A percentile compares a stretch with the other conserved stretches of the same genome.
Evolutionary conservation across 208 protist genomes (phyloP).

Genomic region (Crithidia acanthocephali): DNA sequence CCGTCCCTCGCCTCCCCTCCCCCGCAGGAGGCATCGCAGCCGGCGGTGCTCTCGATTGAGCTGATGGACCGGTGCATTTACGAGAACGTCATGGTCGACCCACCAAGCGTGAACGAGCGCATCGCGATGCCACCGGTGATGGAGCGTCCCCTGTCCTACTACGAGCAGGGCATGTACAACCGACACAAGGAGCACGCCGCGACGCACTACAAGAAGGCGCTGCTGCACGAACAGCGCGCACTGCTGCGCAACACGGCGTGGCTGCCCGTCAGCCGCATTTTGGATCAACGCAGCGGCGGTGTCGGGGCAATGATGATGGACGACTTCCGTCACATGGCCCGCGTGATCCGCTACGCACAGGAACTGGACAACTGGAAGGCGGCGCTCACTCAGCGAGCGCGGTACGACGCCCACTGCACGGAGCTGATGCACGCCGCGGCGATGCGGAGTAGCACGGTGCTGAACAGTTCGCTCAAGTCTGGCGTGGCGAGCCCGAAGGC

Average conservation of each 20-base stretch:
- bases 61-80: slow-evolving; percentile 22
- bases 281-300: slow-evolving; percentile 22
- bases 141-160: slow-evolving; percentile 20
- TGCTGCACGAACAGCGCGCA: slow-evolving; percentile 18
- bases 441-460: slow-evolving; percentile 4
- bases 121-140: slow-evolving; percentile 11
- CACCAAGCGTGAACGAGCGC: slow-evolving; percentile 3
- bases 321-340: slow-evolving; percentile 22
- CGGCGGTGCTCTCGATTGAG: slow-evolving; percentile 1
- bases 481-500: background rate
- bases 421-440: slow-evolving; percentile 14
- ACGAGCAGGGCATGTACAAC: slow-evolving; percentile 24
- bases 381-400: slow-evolving; percentile 7
- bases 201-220: slow-evolving; percentile 18
- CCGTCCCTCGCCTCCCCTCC: background rate
- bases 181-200: slow-evolving; percentile 10
- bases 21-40: slow-evolving; percentile 4
- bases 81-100: slow-evolving; percentile 18
- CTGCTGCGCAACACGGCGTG: slow-evolving; percentile 24
- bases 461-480: slow-evolving; percentile 5
- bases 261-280: slow-evolving; percentile 4
- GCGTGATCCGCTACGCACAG: slow-evolving; percentile 18
- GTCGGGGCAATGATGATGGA: slow-evolving; percentile 25
- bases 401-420: slow-evolving; percentile 13
- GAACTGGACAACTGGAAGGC: slow-evolving; percentile 18